These are phyloP conservation scores for Tagetes patula DNA, from an alignment of 129 eudicot species.

Conservation along the genomic window DNA sequence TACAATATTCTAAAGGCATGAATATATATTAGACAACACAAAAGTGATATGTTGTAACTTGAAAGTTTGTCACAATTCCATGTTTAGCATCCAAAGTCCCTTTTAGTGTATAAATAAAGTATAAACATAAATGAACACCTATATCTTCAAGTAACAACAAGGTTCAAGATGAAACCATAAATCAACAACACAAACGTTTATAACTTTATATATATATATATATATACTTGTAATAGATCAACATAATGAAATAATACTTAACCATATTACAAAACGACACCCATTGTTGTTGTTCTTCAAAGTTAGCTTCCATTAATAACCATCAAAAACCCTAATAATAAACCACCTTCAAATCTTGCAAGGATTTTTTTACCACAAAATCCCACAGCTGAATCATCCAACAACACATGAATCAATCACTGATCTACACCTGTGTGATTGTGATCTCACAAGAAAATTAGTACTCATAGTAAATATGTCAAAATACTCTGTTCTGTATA, in stretches of 20 bases:
- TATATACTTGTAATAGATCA: conserved; percentile 13
- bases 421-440: not conserved
- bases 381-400: conserved; percentile 30
- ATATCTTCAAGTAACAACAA: conserved; percentile 18
- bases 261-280: conserved; percentile 23
- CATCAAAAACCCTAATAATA: conserved; percentile 31
- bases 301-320: conserved; percentile 39
- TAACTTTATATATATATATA: not conserved
- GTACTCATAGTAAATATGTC: conserved; percentile 31
- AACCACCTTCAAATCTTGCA: not conserved
- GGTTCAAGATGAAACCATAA: conserved; percentile 15
- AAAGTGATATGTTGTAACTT: too few relatives aligned
- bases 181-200: conserved; percentile 24
- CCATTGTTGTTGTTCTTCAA: conserved; percentile 32
- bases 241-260: conserved; percentile 14
- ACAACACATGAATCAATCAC: conserved; percentile 21
- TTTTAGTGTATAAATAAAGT: not conserved
- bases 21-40: too few relatives aligned
- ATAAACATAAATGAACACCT: not conserved
- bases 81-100: not conserved
- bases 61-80: not conserved
- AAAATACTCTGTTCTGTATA: conserved; percentile 41
- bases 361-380: conserved; percentile 25
- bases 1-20: too few relatives aligned
- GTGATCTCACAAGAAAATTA: conserved; percentile 16